Evolutionary conservation across 169 alveolate species (phyloP), one percentile per base, ranked within the genome.

Genomic region (Babesia microti): DNA sequence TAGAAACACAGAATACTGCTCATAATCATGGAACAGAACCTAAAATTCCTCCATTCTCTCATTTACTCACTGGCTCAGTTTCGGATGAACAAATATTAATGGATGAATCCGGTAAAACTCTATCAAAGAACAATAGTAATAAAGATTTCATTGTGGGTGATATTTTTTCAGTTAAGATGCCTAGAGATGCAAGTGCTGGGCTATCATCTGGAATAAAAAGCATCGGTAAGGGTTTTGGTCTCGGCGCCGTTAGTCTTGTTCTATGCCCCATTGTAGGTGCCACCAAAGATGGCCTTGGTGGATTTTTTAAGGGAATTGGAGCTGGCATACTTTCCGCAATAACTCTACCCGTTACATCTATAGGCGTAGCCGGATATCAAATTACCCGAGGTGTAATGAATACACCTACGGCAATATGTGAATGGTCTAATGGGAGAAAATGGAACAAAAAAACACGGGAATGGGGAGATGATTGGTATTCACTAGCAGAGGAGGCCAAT

Each of bases 321-420:
- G 87, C 88, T 18, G 93, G 93, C 1, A 56, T 85, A 18, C 60
- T 80, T 30, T 85, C 86, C 6, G 93, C 93, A 4, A 81, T 83
- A 18, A 68, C 87, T 0, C 74, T 85, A 26, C 93, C 93, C 12
- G 72, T 81, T 17, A 70, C 89, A 0, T 87, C 89, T 0, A 68
- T 85, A 29, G 89, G 91, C 18, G 83, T 85, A 26, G 91, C 93
- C 12, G 76, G 91, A 14, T 85, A 85, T 59, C 93, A 85, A 49
- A 73, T 85, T 41, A 80, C 79, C 21, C 45, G 93, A 37, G 93
- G 93, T 3, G 72, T 78, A 12, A 61, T 75, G 14, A 85, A 83
- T 56, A 85, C 93, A 26, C 93, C 93, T 6, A 85, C 80, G 49
- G 89, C 91, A 6, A 81, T 85, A 19, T 59, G 81, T 36, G 83